Conservation (phyloP, 2,329 filamentous ascomycete genomes). For the Dissoconium aciculare region DNA sequence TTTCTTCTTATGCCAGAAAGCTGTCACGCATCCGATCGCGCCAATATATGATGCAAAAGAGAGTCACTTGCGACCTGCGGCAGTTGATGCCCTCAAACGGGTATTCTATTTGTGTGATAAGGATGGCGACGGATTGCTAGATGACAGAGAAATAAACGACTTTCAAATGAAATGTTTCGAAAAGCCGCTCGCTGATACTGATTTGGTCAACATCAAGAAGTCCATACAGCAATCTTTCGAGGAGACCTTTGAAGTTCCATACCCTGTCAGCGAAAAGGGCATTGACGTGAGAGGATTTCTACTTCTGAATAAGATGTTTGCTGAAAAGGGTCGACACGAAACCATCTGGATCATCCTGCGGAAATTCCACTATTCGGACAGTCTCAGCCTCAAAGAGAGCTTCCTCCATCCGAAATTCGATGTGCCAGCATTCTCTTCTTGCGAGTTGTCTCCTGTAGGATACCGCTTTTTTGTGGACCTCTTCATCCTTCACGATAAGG, state of each 20-base stretch:
- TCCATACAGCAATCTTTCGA: conserved; percentile 50
- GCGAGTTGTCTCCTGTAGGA: conserved; percentile 81
- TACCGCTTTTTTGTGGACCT: conserved; percentile 97
- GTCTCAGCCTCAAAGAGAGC: conserved; percentile 73
- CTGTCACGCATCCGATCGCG: conserved; percentile 90
- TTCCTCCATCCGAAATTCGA: conserved; percentile 92
- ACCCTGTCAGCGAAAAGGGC: conserved; percentile 35
- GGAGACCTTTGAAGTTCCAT: conserved; percentile 8
- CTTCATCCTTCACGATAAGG: conserved; percentile 88
- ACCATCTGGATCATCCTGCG: conserved; percentile 96
- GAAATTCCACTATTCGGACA: conserved; percentile 93
- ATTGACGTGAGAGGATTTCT: conserved; percentile 76
- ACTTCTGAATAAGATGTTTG: conserved; percentile 86
- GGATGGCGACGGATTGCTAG: conserved; percentile 86
- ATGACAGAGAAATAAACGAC: conserved; percentile 75
- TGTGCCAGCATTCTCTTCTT: conserved; percentile 79
- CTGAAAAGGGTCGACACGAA: conserved; percentile 92
- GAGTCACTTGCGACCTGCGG: conserved; percentile 66
- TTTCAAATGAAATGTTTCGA: conserved; percentile 90
- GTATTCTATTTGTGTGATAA: conserved; percentile 95
- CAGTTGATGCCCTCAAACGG: conserved; percentile 68
- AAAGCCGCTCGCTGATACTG: conserved; percentile 64
- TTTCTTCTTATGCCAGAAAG: conserved; percentile 96
- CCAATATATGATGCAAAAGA: conserved; percentile 96
- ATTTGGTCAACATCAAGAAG: conserved; percentile 80